A percentile compares a stretch with the other conserved stretches of the same genome.
Evolutionary conservation across 441 rosid species (phyloP).

Genomic region (Jatropha podagrica): DNA sequence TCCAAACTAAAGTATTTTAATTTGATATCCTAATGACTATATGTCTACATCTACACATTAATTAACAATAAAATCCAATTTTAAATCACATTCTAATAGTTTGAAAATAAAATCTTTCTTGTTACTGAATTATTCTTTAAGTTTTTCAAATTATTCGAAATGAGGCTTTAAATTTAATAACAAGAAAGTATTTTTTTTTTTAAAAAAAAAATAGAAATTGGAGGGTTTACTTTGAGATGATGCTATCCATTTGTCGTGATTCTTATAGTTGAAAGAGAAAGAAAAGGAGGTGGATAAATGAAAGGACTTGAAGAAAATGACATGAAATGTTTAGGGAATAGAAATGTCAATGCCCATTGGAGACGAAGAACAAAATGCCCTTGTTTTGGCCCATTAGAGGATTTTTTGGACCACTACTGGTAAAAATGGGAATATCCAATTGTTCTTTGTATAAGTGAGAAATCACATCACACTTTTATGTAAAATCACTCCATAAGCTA

Average conservation of each 20-base stretch:
- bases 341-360: not conserved
- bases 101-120: no score
- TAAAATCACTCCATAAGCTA: not conserved
- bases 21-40: no score
- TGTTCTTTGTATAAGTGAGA: not conserved
- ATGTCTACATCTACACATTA: no score
- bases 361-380: not conserved
- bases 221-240: not conserved
- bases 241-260: no score
- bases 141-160: not conserved
- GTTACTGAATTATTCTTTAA: no score
- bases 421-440: not conserved
- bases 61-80: no score
- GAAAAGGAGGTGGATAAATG: not conserved
- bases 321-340: not conserved
- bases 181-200: not conserved
- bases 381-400: not conserved
- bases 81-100: no score
- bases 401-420: not conserved
- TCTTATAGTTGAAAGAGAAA: not conserved
- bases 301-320: not conserved
- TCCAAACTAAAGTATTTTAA: no score
- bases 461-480: not conserved
- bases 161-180: not conserved
- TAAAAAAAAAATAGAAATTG: not conserved